phyloP scores from a whole-genome alignment of 202 grass and related monocot genomes.

The Sporobolus alterniflorus region DNA sequence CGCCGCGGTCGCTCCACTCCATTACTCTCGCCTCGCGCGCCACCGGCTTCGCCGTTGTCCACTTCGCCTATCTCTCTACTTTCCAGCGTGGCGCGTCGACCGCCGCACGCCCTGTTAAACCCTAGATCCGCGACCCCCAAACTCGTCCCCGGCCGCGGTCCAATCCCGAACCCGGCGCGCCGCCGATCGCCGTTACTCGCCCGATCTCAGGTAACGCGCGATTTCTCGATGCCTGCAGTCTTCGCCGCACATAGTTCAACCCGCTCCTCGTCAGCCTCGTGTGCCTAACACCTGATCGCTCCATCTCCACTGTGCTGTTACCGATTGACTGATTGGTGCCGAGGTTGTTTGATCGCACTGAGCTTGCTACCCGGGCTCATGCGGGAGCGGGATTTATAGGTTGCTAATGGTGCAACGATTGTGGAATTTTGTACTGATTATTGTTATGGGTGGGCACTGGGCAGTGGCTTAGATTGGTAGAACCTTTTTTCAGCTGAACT shows the following conservation, averaged over 20 bases:
- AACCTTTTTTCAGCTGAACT: background rate
- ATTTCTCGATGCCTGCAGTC: background rate
- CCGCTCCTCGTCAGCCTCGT: background rate
- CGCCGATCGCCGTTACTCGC: background rate
- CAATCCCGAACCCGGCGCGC: background rate
- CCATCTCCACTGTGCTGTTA: background rate
- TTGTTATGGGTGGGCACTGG: background rate
- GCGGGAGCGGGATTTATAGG: background rate
- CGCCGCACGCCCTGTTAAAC: constrained; percentile 6
- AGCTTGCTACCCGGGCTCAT: background rate
- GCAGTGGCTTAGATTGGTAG: background rate
- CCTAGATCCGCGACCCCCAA: constrained; percentile 12
- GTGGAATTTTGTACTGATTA: background rate
- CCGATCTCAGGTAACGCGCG: constrained; percentile 31
- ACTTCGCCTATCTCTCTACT: too few species aligned
- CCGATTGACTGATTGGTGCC: background rate
- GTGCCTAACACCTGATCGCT: background rate
- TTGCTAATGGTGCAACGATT: background rate
- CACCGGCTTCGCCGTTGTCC: background rate
- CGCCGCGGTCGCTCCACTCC: background rate
- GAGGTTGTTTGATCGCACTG: background rate
- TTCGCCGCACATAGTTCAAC: background rate
- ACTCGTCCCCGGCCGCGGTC: background rate
- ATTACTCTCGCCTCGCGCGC: background rate
- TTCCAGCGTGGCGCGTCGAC: background rate